Conservation (phyloP, 768 basidiomycete genomes). For the Tulasnella sp. region DNA sequence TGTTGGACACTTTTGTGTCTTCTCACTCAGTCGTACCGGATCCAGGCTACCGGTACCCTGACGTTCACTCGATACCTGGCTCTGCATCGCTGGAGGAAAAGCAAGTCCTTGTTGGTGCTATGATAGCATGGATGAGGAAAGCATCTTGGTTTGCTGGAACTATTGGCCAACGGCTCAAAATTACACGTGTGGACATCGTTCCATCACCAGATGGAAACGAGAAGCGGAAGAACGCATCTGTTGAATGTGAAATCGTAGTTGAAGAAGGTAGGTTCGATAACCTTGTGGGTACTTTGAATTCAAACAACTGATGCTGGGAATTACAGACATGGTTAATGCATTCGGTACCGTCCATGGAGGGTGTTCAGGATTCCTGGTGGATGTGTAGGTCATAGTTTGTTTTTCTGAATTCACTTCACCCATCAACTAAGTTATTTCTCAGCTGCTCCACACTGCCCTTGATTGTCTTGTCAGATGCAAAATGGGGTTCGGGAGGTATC, state of each 20-base stretch:
- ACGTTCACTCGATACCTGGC: too few relatives aligned
- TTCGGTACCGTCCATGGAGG: conserved; percentile 10
- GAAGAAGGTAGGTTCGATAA: conserved; percentile 7
- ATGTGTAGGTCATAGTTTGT: conserved; percentile 11
- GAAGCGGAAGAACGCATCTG: not conserved
- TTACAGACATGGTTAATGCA: conserved; percentile 8
- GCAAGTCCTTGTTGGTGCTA: not conserved
- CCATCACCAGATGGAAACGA: conserved; percentile 5
- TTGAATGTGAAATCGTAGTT: conserved; percentile 6
- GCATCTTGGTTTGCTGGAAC: conserved; percentile 9
- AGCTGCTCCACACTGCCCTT: conserved; percentile 6
- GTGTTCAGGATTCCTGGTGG: conserved; percentile 2
- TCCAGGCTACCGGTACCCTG: too few relatives aligned
- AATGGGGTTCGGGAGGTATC: conserved; percentile 7
- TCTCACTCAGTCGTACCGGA: too few relatives aligned
- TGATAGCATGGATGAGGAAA: conserved; percentile 9
- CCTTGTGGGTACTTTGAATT: not conserved
- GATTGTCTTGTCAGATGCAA: conserved; percentile 8
- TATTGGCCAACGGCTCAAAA: conserved; percentile 3
- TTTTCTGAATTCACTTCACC: too few relatives aligned
- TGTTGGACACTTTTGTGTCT: too few relatives aligned
- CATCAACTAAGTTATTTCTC: not conserved
- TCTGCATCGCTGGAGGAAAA: not conserved
- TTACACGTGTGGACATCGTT: not conserved
- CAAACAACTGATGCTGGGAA: too few relatives aligned